Base-by-base conservation (phyloP, 345 rosid species). In the Lumnitzera racemosa region DNA sequence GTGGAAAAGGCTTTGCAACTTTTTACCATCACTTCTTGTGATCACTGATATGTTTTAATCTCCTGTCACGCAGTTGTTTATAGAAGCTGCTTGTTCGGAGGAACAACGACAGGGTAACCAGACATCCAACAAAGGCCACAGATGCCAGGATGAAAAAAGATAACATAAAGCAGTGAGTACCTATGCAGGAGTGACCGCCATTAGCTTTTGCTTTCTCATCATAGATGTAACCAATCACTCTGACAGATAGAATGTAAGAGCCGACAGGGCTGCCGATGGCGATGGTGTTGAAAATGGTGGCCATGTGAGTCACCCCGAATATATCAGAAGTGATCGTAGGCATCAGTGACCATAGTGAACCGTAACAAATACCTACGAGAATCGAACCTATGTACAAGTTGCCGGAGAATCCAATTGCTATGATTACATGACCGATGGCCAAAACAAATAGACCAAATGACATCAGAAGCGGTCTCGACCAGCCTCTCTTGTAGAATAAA, bases 331-430 rank as follows among this genome's bases (percentile, higher is more conserved):
- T 73, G 41, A 91, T 80, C 2, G 88, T 86, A 15, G 96, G 92
- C 96, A 91, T 83, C 67, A 91, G 51, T 1, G 95, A 87, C 96
- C 96, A 87, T 51, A 80, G 92, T 15, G 87, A 80, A 55, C 98
- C 98, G 25, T 91, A 89, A 53, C 90, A 83, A 63, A 89, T 64
- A 2, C 96, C 96, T 11, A 89, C 88, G 12, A 91, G 59, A 49
- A 85, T 57, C 5, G 96, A 79, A 63, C 98, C 95, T 0, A 78
- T 43, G 25, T 89, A 89, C 58, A 91, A 70, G 57, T 69, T 82
- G 29, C 81, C 81, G 1, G 80, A 60, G 23, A 89, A 80, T 25
- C 98, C 98, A 0, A 76, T 76, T 53, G 98, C 95, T 15, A 91
- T 73, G 24, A 89, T 71, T 41, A 81, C 16, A 67, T 83, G 96